These are phyloP conservation scores for Brachypodium distachyon DNA, from an alignment of 202 grass and related monocot species.

Conservation along the genomic window DNA sequence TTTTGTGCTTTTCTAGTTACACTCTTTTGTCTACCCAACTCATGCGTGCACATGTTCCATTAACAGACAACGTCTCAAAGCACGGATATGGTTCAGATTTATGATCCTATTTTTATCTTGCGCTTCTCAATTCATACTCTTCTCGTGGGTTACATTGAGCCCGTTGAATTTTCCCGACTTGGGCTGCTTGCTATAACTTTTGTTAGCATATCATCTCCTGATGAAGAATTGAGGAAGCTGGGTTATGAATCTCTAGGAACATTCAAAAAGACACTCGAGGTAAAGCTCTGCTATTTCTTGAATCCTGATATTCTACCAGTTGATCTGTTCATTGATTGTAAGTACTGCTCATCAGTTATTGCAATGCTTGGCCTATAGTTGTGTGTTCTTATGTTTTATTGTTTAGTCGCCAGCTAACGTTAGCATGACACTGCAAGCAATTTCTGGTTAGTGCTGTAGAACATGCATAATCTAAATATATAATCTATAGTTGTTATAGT, in stretches of 20 bases:
- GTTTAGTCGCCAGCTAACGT: not conserved
- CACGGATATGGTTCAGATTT: slow-evolving; percentile 20
- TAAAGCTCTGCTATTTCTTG: slow-evolving; percentile 27
- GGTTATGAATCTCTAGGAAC: slow-evolving; percentile 72
- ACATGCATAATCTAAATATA: not conserved
- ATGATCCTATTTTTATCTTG: slow-evolving; percentile 79
- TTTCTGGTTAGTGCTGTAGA: not conserved
- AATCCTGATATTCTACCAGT: slow-evolving; percentile 7
- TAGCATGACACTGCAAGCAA: not conserved
- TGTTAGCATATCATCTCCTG: slow-evolving; percentile 73
- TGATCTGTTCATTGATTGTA: slow-evolving; percentile 2
- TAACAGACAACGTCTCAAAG: slow-evolving; percentile 37
- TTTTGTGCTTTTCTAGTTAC: not conserved
- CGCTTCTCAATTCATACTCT: slow-evolving; percentile 75
- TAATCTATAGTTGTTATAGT: not conserved
- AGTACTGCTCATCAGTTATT: not conserved
- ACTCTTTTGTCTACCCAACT: not conserved
- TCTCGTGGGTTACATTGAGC: slow-evolving; percentile 69
- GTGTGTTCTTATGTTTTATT: not conserved
- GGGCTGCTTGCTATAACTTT: slow-evolving; percentile 83
- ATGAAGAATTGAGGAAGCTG: slow-evolving; percentile 73
- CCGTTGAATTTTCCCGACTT: slow-evolving; percentile 69
- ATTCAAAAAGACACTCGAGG: slow-evolving; percentile 75
- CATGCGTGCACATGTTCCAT: not conserved
- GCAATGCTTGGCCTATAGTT: not conserved